Evolutionary conservation across 306 rosid species (phyloP), one percentile per base, ranked within the genome.

Genomic region (Malus asiatica): DNA sequence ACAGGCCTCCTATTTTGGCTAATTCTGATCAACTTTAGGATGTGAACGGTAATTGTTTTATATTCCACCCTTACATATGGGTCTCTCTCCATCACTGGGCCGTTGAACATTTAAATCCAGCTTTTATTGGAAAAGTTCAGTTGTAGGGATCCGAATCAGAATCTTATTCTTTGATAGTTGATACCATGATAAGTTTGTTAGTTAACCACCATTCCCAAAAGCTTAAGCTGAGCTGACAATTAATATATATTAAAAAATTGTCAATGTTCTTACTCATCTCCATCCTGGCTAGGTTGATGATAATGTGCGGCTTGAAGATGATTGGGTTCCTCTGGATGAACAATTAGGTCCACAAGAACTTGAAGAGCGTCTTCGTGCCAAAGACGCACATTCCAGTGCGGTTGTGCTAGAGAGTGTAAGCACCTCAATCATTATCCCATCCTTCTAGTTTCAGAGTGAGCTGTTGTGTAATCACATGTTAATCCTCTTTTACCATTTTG

Each of bases 341-440:
- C 87, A 89, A 83, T 77, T 95, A 74, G 87, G 88, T 72, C 80
- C 93, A 19, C 72, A 68, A 48, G 97, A 95, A 86, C 93, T 95
- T 72, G 96, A 88, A 81, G 99, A 90, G 90, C 89, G 91, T 79
- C 80, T 92, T 71, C 92, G 91, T 38, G 20, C 90, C 29, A 92
- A 92, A 84, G 97, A 90, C 45, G 99, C 97, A 16, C 97, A 83
- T 80, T 92, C 99, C 42, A 87, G 99, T 40, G 97, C 97, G 52
- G 99, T 95, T 75, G 96, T 95, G 71, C 97, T 95, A 79, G 99
- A 95, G 86, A 92, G 89, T 90, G 97, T 92, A 86, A 89, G 99
- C 70, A 8, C 79, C 38, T 40, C 20, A 32, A 59, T 11, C 48
- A 53, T 40, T 14, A 15, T 74, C 48, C 55, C 72, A 40, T 71